phyloP scores from a whole-genome alignment of 805 yeast species.

The Candida sphagnicola region DNA sequence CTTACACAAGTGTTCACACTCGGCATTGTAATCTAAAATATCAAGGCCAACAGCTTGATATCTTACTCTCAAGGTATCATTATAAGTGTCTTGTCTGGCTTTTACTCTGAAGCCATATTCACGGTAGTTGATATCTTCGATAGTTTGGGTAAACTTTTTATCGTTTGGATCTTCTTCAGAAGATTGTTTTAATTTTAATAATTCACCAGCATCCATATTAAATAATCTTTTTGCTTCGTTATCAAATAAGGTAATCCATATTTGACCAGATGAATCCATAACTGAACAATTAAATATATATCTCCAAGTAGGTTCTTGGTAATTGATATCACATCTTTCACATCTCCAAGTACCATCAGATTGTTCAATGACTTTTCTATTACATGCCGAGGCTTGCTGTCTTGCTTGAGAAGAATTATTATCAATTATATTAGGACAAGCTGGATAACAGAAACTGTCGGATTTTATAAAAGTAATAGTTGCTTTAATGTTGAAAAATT shows the following conservation, averaged over 20 bases:
- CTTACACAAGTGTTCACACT: slow-evolving; percentile 54
- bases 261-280: slow-evolving; percentile 76
- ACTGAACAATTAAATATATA: slow-evolving; percentile 73
- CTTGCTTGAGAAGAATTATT: slow-evolving; percentile 11
- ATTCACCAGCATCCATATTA: slow-evolving; percentile 62
- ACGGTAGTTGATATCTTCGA: slow-evolving; percentile 53
- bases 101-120: slow-evolving; percentile 73
- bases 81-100: slow-evolving; percentile 81
- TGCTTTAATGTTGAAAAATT: slow-evolving; percentile 73
- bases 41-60: slow-evolving; percentile 59
- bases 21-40: slow-evolving; percentile 53
- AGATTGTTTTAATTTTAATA: slow-evolving; percentile 37
- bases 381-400: slow-evolving; percentile 43
- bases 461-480: slow-evolving; percentile 65
- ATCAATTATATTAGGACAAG: slow-evolving; percentile 59
- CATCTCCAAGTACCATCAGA: slow-evolving; percentile 83
- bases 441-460: slow-evolving; percentile 84
- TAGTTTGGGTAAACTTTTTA: slow-evolving; percentile 38
- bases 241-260: slow-evolving; percentile 87
- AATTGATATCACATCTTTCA: slow-evolving; percentile 79
- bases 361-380: slow-evolving; percentile 76
- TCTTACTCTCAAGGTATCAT: slow-evolving; percentile 73
- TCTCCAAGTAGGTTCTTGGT: slow-evolving; percentile 69
- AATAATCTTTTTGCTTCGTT: slow-evolving; percentile 71
- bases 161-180: slow-evolving; percentile 41